phyloP scores from a whole-genome alignment of 1,284 basidiomycete species.

The Abortiporus biennis region DNA sequence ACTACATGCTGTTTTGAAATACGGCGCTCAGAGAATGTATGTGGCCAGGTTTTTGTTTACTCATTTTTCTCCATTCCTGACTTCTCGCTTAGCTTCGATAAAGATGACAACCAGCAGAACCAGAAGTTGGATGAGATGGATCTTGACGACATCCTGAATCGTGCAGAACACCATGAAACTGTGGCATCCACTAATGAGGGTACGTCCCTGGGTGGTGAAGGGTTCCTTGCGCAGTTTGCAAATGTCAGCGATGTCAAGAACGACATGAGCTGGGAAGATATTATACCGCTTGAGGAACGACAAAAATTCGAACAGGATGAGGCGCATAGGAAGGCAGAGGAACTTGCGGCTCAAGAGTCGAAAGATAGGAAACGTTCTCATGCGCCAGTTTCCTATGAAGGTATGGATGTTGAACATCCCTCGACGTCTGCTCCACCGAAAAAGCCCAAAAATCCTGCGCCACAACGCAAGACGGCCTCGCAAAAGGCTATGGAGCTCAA shows the following conservation, averaged over 20 bases:
- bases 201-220: conserved; percentile 91
- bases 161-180: conserved; percentile 97
- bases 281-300: conserved; percentile 93
- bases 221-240: conserved; percentile 93
- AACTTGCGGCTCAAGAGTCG: conserved; percentile 56
- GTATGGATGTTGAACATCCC: conserved; percentile 82
- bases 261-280: conserved; percentile 98
- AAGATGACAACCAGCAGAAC: conserved; percentile 88
- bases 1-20: conserved; percentile 97
- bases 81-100: conserved; percentile 74
- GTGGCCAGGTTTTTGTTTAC: conserved; percentile 21
- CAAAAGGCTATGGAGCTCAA: conserved; percentile 96
- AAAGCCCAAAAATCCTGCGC: conserved; percentile 64
- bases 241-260: conserved; percentile 98
- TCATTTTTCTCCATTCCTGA: neutral
- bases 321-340: conserved; percentile 65
- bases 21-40: conserved; percentile 96
- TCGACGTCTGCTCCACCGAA: conserved; percentile 53
- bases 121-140: conserved; percentile 99
- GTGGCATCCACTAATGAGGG: conserved; percentile 74
- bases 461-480: conserved; percentile 77
- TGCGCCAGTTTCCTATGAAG: conserved; percentile 85
- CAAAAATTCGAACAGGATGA: conserved; percentile 84
- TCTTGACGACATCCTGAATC: conserved; percentile 95
- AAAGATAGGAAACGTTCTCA: conserved; percentile 80